Evolutionary conservation across 768 basidiomycete genomes (phyloP).

Genomic region (Lactarius deliciosus): DNA sequence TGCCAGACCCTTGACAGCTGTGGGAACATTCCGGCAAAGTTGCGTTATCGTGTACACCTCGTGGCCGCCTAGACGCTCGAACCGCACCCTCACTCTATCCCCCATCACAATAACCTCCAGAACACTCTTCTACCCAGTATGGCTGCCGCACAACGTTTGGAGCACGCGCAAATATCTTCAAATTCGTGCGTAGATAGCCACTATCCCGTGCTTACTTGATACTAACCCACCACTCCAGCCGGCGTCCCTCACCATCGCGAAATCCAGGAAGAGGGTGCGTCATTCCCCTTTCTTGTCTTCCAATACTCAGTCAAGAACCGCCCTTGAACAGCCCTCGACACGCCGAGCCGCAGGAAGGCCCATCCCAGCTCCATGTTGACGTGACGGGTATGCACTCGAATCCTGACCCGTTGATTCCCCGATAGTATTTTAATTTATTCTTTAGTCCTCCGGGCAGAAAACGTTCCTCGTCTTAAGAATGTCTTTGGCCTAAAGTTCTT

Average conservation of each 20-base stretch:
- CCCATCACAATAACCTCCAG: too few relatives aligned
- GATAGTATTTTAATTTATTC: neutral
- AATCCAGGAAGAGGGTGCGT: neutral
- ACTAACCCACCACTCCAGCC: neutral
- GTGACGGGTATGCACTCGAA: neutral
- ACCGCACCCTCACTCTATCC: too few relatives aligned
- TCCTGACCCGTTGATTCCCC: neutral
- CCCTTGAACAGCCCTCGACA: neutral
- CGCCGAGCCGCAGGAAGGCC: neutral
- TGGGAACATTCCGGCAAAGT: too few relatives aligned
- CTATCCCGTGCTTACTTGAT: neutral
- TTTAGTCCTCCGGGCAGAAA: neutral
- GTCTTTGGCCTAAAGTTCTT: neutral
- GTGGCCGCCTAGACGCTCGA: too few relatives aligned
- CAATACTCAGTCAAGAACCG: neutral
- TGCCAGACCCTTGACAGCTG: too few relatives aligned
- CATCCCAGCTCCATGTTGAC: neutral
- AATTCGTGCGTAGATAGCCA: neutral
- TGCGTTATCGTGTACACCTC: too few relatives aligned
- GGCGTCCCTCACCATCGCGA: neutral
- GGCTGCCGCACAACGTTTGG: neutral
- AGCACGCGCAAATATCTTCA: neutral
- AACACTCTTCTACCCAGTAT: neutral
- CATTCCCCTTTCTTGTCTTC: neutral
- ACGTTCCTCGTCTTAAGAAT: neutral